Base-by-base conservation (phyloP, 345 rosid species). In the Brassica incana region DNA sequence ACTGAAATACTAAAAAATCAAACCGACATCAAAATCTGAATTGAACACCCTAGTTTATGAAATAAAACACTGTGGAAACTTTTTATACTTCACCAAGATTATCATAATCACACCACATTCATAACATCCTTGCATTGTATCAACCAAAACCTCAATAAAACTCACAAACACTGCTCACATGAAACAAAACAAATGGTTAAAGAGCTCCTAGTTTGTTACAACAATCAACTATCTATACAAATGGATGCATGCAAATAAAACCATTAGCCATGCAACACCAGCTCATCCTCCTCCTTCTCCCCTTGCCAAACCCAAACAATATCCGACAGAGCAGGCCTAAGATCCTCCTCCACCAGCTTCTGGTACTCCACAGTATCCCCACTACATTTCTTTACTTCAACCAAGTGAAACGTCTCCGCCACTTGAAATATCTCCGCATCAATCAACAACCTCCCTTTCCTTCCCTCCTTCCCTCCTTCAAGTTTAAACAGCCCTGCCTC, bases 281-380 rank as follows among this genome's bases (percentile, higher is more conserved):
- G 79, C 35, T 80, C 84, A 3, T 83, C 87, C 70, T 82, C 82
- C 67, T 88, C 88, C 35, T 79, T 79, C 25, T 74, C 70, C 1
- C 91, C 92, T 68, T 90, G 91, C 96, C 96, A 90, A 65, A 87
- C 91, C 96, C 94, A 92, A 8, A 90, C 92, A 40, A 92, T 84
- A 59, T 92, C 97, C 6, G 75, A 80, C 6, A 92, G 79, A 64
- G 90, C 92, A 66, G 96, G 96, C 71, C 86, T 82, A 38, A 90
- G 85, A 65, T 82, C 86, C 27, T 90, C 91, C 66, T 85, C 88
- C 79, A 92, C 25, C 32, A 87, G 20, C 87, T 86, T 87, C 80
- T 86, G 84, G 84, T 87, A 92, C 78, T 92, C 97, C 67, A 88
- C 12, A 0, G 94, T 87, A 83, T 92, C 97, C 3, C 97, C 97